Base-by-base conservation (phyloP, 495 filamentous ascomycete genomes). In the Glarea lozoyensis region DNA sequence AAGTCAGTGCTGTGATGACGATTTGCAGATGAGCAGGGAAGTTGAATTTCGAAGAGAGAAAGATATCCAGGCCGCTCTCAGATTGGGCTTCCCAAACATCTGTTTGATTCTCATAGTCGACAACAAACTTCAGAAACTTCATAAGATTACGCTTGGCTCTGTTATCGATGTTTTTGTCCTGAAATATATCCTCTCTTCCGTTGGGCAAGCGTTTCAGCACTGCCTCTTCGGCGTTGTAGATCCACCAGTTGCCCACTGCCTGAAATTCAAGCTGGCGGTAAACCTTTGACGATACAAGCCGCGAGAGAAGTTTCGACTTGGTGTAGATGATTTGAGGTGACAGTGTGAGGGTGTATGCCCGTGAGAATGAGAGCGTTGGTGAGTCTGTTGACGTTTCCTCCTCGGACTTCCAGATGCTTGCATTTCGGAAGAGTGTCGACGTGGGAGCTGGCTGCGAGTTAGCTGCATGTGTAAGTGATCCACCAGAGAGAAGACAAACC, bases 191-290 rank as follows among this genome's bases (percentile, higher is more conserved):
- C 62, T 96, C 89, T 24, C 89, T 76, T 32, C 84, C 84, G 45
- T 79, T 83, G 1, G 89, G 88, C 42, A 96, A 79, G 16, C 78
- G 76, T 27, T 67, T 64, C 20, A 92, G 59, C 2, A 29, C 7
- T 29, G 53, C 27, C n/a, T 62, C 56, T 11, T 54, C 50, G 29
- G 11, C 16, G 34, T 51, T 40, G 56, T 82, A 81, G 25, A 94
- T 78, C 76, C 82, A 97, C 84, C 88, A 97, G 44, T 84, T 90
- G 22, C 93, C 93, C 5, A 97, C 83, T 4, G 92, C 88, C 47
- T 89, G 78, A 60, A 96, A 98, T 50, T 95, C 89, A 45, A 98
- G 73, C 60, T 94, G 86, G 23, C 76, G 76, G 49, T 93, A 85
- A 40, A 93, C 81, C 48, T 83, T 82, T 1, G 90, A 95, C 2